These are phyloP conservation scores for Cydonia oblonga DNA, from an alignment of 331 rosid species.

Conservation along the genomic window DNA sequence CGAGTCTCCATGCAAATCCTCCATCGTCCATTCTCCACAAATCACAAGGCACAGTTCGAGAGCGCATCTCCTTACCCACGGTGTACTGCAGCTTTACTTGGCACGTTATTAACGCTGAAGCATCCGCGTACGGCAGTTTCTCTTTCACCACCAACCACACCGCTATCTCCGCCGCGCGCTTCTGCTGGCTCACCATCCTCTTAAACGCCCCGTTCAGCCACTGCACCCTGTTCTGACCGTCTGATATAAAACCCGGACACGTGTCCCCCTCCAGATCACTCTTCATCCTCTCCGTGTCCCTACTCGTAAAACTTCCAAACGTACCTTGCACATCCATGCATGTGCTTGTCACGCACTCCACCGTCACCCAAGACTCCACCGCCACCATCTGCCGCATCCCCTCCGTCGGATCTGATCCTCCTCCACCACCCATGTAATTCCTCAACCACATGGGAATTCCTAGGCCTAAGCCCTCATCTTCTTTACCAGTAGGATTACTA, in stretches of 20 bases:
- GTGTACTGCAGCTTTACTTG: constrained; percentile 38
- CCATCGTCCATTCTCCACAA: constrained; percentile 59
- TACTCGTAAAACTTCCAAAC: constrained; percentile 12
- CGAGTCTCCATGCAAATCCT: constrained; percentile 73
- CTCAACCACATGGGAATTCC: not conserved
- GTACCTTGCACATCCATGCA: constrained; percentile 21
- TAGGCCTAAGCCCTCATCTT: not conserved
- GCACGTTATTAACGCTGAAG: constrained; percentile 24
- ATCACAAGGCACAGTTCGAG: constrained; percentile 50
- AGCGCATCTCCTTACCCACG: constrained; percentile 13
- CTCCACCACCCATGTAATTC: not conserved
- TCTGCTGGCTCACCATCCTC: constrained; percentile 21
- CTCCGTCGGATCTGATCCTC: not conserved
- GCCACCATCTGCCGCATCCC: not conserved
- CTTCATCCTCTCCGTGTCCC: constrained; percentile 17
- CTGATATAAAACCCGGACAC: constrained; percentile 39
- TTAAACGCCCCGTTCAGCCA: constrained; percentile 36
- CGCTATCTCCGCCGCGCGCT: not conserved
- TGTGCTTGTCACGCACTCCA: constrained; percentile 24
- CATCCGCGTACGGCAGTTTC: constrained; percentile 3
- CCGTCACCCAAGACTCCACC: constrained; percentile 24
- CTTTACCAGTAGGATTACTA: not conserved
- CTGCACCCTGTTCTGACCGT: constrained; percentile 18
- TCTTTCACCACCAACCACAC: constrained; percentile 30
- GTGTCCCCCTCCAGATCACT: constrained; percentile 24